Conservation (phyloP, 805 yeast species). For the Kluyveromyces wickerhamii region DNA sequence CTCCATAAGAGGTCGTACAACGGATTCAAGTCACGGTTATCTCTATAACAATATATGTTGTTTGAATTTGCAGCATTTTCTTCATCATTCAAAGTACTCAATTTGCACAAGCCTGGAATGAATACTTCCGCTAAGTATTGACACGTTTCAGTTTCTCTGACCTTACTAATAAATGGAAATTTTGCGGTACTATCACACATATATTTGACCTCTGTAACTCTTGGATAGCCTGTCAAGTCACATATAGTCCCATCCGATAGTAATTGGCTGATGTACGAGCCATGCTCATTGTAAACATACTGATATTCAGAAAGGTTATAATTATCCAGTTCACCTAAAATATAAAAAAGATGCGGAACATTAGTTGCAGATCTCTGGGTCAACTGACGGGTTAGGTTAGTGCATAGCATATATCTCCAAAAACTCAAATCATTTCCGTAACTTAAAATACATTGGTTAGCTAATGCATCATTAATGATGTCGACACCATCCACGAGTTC, state of each 20-base stretch:
- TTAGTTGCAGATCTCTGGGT: too few relatives aligned
- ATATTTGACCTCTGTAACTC: conserved; percentile 49
- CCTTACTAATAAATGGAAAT: conserved; percentile 28
- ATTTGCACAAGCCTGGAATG: conserved; percentile 42
- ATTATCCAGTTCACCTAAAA: too few relatives aligned
- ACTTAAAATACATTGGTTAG: conserved; percentile 19
- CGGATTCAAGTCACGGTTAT: neutral
- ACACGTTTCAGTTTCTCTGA: conserved; percentile 50
- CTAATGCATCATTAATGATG: conserved; percentile 11
- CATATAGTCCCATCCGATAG: conserved; percentile 50
- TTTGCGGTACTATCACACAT: conserved; percentile 39
- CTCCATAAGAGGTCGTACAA: neutral
- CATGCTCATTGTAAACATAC: conserved; percentile 29
- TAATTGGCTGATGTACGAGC: conserved; percentile 27
- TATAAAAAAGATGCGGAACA: too few relatives aligned
- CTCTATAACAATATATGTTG: neutral
- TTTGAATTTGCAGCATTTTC: conserved; percentile 2
- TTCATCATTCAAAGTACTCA: conserved; percentile 21
- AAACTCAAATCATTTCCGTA: too few relatives aligned
- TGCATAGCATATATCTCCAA: too few relatives aligned
- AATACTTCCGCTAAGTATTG: conserved; percentile 45
- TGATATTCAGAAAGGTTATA: too few relatives aligned
- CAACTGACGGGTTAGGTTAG: too few relatives aligned
- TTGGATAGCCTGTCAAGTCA: conserved; percentile 45
- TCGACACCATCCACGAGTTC: conserved; percentile 15